Conservation (phyloP, 2,329 filamentous ascomycete genomes). For the Penicillium occitanis region DNA sequence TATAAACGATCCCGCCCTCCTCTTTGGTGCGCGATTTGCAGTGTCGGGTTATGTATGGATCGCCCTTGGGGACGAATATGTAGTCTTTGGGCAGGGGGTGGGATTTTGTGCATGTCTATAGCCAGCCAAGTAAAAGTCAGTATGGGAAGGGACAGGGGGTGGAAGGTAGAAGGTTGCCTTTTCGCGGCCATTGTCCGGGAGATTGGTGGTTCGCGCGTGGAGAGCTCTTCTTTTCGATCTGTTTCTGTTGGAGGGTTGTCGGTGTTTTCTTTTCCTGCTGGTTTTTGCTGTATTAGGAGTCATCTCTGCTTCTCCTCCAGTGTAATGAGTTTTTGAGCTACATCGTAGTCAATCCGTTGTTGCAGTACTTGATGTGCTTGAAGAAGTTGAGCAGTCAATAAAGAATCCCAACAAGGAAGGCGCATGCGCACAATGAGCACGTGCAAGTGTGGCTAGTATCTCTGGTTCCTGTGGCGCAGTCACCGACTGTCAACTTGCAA, state of each 20-base stretch:
- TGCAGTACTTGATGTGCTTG: not conserved
- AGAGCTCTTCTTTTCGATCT: not conserved
- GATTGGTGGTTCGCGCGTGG: not conserved
- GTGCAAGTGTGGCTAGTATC: not conserved
- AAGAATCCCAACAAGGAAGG: conserved; percentile 4
- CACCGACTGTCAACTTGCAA: not conserved
- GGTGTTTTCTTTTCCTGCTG: not conserved
- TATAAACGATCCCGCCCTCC: conserved; percentile 33
- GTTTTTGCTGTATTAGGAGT: not conserved
- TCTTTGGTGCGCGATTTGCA: conserved; percentile 41
- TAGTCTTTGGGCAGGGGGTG: conserved; percentile 35
- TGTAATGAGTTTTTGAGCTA: not conserved
- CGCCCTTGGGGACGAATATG: conserved; percentile 44
- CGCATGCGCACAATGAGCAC: not conserved
- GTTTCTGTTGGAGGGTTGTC: not conserved
- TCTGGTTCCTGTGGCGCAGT: not conserved
- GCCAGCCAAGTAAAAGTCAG: not conserved
- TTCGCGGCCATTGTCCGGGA: not conserved
- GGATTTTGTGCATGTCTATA: conserved; percentile 34
- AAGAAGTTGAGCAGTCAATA: not conserved
- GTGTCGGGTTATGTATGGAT: conserved; percentile 46
- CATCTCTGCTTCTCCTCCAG: not conserved
- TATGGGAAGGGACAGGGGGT: too few species aligned
- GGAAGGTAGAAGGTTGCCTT: not conserved
- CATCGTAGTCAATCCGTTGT: not conserved